Percentiles rank a stretch among this genome's conserved stretches.
These are phyloP conservation scores for Crataegus laevigata DNA, from an alignment of 306 rosid genomes.

Conservation along the genomic window DNA sequence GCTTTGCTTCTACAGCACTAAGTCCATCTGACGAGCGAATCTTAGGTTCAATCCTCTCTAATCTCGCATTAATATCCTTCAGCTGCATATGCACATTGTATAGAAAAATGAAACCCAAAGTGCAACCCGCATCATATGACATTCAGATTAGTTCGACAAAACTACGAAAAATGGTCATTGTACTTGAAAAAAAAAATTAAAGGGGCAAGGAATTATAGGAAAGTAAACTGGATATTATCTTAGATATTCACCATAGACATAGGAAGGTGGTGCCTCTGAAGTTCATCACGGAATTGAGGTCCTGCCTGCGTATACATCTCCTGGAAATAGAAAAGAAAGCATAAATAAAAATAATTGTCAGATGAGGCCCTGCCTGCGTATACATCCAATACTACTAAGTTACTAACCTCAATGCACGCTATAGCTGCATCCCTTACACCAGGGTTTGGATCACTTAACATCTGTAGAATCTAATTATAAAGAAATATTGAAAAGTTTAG, in stretches of 20 bases:
- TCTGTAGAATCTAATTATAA: slow-evolving; percentile 70
- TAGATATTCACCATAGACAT: slow-evolving; percentile 55
- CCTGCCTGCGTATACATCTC: slow-evolving; percentile 98
- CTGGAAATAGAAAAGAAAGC: slow-evolving; percentile 30
- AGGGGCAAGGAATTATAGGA: background rate
- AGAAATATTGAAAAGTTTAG: slow-evolving; percentile 7
- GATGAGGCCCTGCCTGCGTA: background rate
- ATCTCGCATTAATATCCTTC: slow-evolving; percentile 89
- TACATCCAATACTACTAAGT: slow-evolving; percentile 13
- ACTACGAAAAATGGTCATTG: background rate
- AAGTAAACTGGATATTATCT: background rate
- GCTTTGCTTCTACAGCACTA: slow-evolving; percentile 62
- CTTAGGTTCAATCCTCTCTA: slow-evolving; percentile 90
- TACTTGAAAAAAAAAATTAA: background rate
- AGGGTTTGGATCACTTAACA: slow-evolving; percentile 79
- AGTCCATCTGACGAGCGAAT: slow-evolving; percentile 62
- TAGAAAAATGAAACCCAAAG: background rate
- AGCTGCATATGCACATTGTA: slow-evolving; percentile 42
- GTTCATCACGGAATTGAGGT: slow-evolving; percentile 88
- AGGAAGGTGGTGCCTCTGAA: slow-evolving; percentile 87
- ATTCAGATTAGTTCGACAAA: background rate
- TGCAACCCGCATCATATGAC: background rate
- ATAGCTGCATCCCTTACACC: slow-evolving; percentile 93
- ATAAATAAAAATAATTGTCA: background rate
- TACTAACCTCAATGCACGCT: slow-evolving; percentile 80